Base-by-base conservation (phyloP, 2,329 filamentous ascomycete species). In the Colletotrichum aenigma region DNA sequence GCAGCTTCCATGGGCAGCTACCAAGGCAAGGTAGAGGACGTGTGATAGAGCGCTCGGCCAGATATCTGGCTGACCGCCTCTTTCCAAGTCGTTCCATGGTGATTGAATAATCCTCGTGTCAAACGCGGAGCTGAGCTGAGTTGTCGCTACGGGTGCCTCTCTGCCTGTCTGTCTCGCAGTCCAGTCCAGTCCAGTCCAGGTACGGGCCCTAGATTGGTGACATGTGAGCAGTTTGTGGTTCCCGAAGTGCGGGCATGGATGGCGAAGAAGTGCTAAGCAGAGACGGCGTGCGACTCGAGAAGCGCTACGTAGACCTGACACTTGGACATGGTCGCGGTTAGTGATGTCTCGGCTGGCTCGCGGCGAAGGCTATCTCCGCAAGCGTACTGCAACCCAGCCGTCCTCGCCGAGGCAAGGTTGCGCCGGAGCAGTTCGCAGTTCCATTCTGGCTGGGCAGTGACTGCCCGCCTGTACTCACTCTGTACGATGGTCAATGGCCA, bases 161-260 rank as follows among this genome's bases (percentile, higher is more conserved):
- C 21, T 38, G 43, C 28, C 62, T 73, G 62, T 65, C 43, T 68
- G 69, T 73, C 62, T 28, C 58, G 56, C 38, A 43, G 38, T 43
- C 38, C 36, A 38, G 16, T n/a, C 6, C 38, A 43, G 38, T 43
- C 43, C 43, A 52, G 43, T 52, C 43, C 43, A 52, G n/a, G 43
- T 52, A 52, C 43, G 43, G 43, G n/a, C 43, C 43, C n/a, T 52
- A 52, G 43, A 52, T 64, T 30, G 16, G 70, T 76, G 74, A 69
- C 74, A 76, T 76, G 74, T 76, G 74, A 76, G 74, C 64, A 75
- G 68, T 74, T 34, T 56, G 70, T 69, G 70, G 56, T 73, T 74
- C 64, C 58, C 70, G 65, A 74, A 55, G 48, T 26, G 56, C 62
- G 38, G 58, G 56, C 52, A 56, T 62, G 38, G 43, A 61, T 67